phyloP scores from a whole-genome alignment of 306 rosid species.

The Cucurbita moschata region DNA sequence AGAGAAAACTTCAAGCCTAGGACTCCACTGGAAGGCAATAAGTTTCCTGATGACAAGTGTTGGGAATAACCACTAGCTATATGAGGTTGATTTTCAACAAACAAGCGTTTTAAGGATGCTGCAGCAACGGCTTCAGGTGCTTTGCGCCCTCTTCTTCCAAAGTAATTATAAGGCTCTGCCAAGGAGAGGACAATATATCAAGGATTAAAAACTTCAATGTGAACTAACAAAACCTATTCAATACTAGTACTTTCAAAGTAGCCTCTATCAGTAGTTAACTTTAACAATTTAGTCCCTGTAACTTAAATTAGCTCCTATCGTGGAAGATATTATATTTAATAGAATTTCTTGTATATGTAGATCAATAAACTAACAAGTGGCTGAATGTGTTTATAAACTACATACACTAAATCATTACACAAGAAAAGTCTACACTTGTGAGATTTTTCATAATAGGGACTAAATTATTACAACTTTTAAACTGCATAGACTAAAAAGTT shows the following conservation, averaged over 20 bases:
- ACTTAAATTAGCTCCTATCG: neutral
- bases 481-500: neutral
- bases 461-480: neutral
- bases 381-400: neutral
- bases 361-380: neutral
- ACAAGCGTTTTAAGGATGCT: conserved; percentile 79
- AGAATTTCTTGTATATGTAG: neutral
- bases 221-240: conserved; percentile 2
- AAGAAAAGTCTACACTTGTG: neutral
- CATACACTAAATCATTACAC: too few species aligned
- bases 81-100: conserved; percentile 87
- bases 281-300: too few species aligned
- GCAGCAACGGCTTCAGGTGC: conserved; percentile 98
- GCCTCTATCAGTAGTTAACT: neutral
- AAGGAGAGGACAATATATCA: conserved; percentile 11
- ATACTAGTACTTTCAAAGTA: neutral
- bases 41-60: conserved; percentile 39
- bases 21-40: conserved; percentile 54
- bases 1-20: conserved; percentile 61
- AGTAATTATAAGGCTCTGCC: conserved; percentile 83
- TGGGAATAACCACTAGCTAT: conserved; percentile 79
- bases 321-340: neutral
- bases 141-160: conserved; percentile 89
- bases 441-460: neutral
- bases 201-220: neutral